Base-by-base conservation (phyloP, 768 basidiomycete genomes). In the Trametes cubensis region DNA sequence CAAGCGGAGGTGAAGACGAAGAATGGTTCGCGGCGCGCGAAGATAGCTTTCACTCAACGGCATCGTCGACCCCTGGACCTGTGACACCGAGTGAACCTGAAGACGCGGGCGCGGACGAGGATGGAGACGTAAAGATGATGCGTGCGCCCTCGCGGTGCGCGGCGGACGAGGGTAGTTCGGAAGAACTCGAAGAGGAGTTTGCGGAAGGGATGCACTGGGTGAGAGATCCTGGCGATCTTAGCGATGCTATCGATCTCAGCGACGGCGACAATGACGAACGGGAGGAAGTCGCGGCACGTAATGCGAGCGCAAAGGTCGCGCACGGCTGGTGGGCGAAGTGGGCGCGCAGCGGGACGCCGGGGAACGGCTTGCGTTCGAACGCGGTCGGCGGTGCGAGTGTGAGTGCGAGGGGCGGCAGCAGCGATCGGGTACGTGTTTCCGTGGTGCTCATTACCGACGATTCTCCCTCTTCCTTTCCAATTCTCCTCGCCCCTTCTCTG, bases 281-380 rank as follows among this genome's bases (percentile, higher is more conserved):
- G 56, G 61, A 50, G 62, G 20, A 61, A 52, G 65, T 59, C n/a
- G 44, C 63, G 3, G 39, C 67, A 59, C 74, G 70, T 60, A 66
- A 73, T 56, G 76, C 76, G 54, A 72, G 67, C 39, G 72, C 63
- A 18, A 60, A 61, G 21, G 77, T 78, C n/a, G 78, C 76, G 46
- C 74, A 72, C 48, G 85, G 83, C 20, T 78, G 85, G 85, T 77
- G 80, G 76, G 74, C 79, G 11, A 77, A 76, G 56, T 87, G 82
- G 82, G 78, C 79, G 25, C 67, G 76, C 61, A 74, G 68, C 46
- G 70, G 44, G 26, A 49, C 45, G 10, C 7, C 47, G 47, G 26
- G 26, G 25, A 26, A 7, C 34, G 34, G 34, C 34, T 34, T 34
- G 34, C 34, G 2, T 7, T 6, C 10, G 34, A 34, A 34, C 10